Conservation (phyloP, 495 filamentous ascomycete genomes). For the Trichoderma parareesei region DNA sequence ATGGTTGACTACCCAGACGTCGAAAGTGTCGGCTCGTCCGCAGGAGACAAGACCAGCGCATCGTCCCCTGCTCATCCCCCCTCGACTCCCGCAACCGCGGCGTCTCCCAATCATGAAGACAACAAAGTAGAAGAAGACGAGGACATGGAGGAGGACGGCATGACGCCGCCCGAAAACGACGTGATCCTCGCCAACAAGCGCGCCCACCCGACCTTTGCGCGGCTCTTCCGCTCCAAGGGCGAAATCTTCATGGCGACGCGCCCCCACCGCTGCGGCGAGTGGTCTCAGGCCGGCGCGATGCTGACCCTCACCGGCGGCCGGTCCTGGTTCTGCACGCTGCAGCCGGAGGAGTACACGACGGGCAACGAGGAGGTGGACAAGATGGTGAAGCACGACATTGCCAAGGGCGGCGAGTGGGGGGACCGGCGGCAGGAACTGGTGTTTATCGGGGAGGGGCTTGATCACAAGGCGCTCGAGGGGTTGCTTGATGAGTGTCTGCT, state of each 20-base stretch:
- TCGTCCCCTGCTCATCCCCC: not conserved
- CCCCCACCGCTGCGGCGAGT: slow-evolving; percentile 43
- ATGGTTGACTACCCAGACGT: not conserved
- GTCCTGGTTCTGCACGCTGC: slow-evolving; percentile 44
- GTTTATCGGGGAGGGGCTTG: slow-evolving; percentile 48
- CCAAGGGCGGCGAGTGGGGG: slow-evolving; percentile 39
- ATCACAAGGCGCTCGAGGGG: slow-evolving; percentile 29
- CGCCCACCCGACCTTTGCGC: slow-evolving; percentile 30
- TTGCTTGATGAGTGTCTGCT: slow-evolving; percentile 45
- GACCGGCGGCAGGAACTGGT: slow-evolving; percentile 54
- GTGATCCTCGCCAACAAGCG: slow-evolving; percentile 38
- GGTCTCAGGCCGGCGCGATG: slow-evolving; percentile 55
- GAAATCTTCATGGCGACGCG: slow-evolving; percentile 27
- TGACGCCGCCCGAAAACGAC: slow-evolving; percentile 29
- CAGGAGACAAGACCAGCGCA: not conserved
- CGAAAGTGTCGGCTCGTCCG: not conserved
- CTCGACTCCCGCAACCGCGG: not conserved
- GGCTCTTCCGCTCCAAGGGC: slow-evolving; percentile 26
- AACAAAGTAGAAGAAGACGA: not conserved
- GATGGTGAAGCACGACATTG: slow-evolving; percentile 38
- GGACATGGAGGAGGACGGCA: not conserved
- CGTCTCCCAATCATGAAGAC: not conserved
- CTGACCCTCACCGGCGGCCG: slow-evolving; percentile 46
- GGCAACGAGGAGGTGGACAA: slow-evolving; percentile 34
- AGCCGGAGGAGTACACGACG: slow-evolving; percentile 35